A percentile compares a stretch with the other conserved stretches of the same genome.
Evolutionary conservation across 345 rosid species (phyloP).

Genomic region (Chamaenerion angustifolium): DNA sequence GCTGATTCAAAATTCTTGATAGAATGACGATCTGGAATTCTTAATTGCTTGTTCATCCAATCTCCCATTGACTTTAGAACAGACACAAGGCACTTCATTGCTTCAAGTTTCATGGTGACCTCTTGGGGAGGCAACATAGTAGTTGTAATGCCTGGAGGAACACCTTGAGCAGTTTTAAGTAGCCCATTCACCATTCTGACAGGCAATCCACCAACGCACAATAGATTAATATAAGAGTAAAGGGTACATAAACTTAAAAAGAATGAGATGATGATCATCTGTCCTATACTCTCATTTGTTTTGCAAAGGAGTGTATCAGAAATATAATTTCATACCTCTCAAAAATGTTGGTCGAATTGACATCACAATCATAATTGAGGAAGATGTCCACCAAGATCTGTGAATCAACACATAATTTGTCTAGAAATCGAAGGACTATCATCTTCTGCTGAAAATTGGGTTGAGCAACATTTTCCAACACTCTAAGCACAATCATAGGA

Average conservation of each 20-base stretch:
- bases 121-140: slow-evolving; percentile 91
- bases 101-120: slow-evolving; percentile 83
- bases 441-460: slow-evolving; percentile 99
- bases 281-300: too few species aligned
- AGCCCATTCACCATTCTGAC: slow-evolving; percentile 99
- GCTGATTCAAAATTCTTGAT: slow-evolving; percentile 41
- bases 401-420: slow-evolving; percentile 92
- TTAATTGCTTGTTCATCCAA: slow-evolving; percentile 94
- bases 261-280: too few species aligned
- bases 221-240: not conserved
- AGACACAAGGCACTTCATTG: slow-evolving; percentile 92
- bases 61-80: slow-evolving; percentile 95
- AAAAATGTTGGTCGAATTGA: slow-evolving; percentile 93
- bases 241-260: not conserved
- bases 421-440: slow-evolving; percentile 93
- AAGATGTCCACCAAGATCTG: slow-evolving; percentile 96
- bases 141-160: slow-evolving; percentile 70
- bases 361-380: slow-evolving; percentile 97
- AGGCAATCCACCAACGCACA: slow-evolving; percentile 10
- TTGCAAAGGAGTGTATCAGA: not conserved
- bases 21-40: slow-evolving; percentile 79
- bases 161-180: slow-evolving; percentile 99
- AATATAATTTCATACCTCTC: slow-evolving; percentile 52
- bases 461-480: slow-evolving; percentile 90
- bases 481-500: slow-evolving; percentile 96